These are phyloP conservation scores for Cutaneotrichosporon sp. DNA, from an alignment of 1,284 basidiomycete species.

Conservation along the genomic window DNA sequence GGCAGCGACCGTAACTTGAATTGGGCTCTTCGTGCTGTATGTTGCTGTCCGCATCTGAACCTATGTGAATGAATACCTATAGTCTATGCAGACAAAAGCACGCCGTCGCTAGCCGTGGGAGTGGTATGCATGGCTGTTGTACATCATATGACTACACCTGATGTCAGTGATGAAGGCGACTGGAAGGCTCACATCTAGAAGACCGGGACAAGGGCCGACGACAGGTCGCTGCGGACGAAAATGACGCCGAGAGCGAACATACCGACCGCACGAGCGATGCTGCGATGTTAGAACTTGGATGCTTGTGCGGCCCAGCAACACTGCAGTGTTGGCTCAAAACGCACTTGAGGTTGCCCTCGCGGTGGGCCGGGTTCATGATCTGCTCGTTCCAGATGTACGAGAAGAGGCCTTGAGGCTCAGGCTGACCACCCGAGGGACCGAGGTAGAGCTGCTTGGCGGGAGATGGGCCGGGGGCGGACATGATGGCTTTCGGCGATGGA, in stretches of 20 bases:
- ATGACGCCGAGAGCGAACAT: constrained; percentile 18
- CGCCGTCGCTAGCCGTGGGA: background rate
- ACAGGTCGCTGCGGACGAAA: constrained; percentile 16
- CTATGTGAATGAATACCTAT: constrained; percentile 2
- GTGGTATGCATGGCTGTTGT: constrained; percentile 23
- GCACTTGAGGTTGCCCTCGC: constrained; percentile 23
- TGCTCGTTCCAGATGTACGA: constrained; percentile 22
- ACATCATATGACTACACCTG: constrained; percentile 16
- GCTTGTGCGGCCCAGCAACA: too few species aligned
- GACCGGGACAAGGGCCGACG: constrained; percentile 19
- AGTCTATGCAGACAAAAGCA: background rate
- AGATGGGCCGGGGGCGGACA: constrained; percentile 26
- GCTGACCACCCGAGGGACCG: constrained; percentile 20
- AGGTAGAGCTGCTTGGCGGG: constrained; percentile 29
- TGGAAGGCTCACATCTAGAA: constrained; percentile 10
- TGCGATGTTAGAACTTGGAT: constrained; percentile 2
- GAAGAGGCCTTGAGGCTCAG: constrained; percentile 9
- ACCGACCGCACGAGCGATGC: constrained; percentile 22
- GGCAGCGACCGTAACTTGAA: background rate
- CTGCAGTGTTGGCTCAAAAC: too few species aligned
- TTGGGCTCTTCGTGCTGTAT: background rate
- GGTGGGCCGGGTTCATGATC: constrained; percentile 20
- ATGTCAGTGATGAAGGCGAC: background rate
- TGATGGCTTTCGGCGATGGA: constrained; percentile 5
- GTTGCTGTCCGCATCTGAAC: background rate